Evolutionary conservation across 148 eudicot species (phyloP).

Genomic region (Vaccinium myrtillus): DNA sequence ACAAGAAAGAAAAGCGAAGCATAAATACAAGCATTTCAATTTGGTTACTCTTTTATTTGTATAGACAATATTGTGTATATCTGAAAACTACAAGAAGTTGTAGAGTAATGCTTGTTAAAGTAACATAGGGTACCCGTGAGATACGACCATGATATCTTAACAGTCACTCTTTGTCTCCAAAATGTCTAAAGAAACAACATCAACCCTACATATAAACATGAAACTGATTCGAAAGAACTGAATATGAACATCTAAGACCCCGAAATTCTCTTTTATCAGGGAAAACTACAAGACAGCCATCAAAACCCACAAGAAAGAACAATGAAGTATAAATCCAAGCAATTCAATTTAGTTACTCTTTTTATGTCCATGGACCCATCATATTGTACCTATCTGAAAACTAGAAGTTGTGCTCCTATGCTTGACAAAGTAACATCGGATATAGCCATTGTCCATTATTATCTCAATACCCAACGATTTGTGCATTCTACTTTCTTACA

Average conservation of each 20-base stretch:
- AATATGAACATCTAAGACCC: background rate
- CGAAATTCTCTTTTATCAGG: background rate
- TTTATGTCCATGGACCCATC: background rate
- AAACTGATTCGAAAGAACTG: background rate
- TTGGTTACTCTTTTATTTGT: background rate
- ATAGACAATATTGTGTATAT: background rate
- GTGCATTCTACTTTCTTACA: too few species aligned
- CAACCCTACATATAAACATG: conserved; percentile 3
- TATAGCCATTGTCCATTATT: background rate
- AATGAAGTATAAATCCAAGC: background rate
- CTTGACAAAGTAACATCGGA: background rate
- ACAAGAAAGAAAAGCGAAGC: background rate
- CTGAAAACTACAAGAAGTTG: background rate
- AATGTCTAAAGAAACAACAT: background rate
- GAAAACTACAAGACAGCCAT: background rate
- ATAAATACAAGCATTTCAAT: background rate
- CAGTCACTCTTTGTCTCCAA: background rate
- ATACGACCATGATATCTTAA: background rate
- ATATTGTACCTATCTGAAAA: background rate
- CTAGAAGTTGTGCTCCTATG: background rate
- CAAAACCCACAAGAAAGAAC: conserved; percentile 11
- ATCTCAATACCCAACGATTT: background rate
- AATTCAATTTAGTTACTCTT: background rate
- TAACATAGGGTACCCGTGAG: background rate
- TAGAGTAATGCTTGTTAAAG: background rate